Evolutionary conservation across 805 yeast species (phyloP).

Genomic region (Lachancea sp.): DNA sequence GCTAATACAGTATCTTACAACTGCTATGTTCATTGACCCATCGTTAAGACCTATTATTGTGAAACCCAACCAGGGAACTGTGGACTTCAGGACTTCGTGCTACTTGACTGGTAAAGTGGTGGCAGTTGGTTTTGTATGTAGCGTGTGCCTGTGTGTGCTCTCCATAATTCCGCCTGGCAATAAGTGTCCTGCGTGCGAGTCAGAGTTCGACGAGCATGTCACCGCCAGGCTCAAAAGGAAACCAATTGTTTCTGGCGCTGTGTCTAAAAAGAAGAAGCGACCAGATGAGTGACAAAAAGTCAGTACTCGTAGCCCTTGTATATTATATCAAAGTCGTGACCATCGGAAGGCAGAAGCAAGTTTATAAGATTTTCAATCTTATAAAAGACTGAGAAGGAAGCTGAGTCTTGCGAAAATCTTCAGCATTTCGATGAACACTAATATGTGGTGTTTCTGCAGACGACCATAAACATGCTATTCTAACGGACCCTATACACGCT

Average conservation of each 20-base stretch:
- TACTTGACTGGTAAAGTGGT: conserved; percentile 85
- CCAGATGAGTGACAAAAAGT: conserved; percentile 10
- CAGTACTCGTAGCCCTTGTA: neutral
- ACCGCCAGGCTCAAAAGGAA: conserved; percentile 51
- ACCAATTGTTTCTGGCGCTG: conserved; percentile 46
- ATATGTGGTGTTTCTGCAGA: conserved; percentile 42
- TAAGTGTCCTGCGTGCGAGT: conserved; percentile 81
- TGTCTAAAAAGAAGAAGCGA: conserved; percentile 29
- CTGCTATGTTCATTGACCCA: conserved; percentile 86
- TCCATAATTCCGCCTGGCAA: conserved; percentile 61
- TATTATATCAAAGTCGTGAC: conserved; percentile 14
- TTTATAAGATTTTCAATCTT: conserved; percentile 46
- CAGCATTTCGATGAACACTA: conserved; percentile 50
- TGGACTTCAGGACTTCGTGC: conserved; percentile 93
- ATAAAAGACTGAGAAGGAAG: conserved; percentile 36
- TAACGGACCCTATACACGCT: conserved; percentile 36
- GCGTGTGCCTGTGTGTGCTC: conserved; percentile 79
- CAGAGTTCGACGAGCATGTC: conserved; percentile 62
- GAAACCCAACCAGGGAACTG: conserved; percentile 75
- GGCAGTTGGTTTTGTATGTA: conserved; percentile 90
- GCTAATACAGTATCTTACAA: conserved; percentile 69
- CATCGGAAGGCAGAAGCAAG: conserved; percentile 35
- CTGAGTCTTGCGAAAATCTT: conserved; percentile 35
- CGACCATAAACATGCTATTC: conserved; percentile 39
- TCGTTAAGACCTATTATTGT: conserved; percentile 67